These are phyloP conservation scores for Nasturtium officinale DNA, from an alignment of 345 rosid genomes.

Conservation along the genomic window DNA sequence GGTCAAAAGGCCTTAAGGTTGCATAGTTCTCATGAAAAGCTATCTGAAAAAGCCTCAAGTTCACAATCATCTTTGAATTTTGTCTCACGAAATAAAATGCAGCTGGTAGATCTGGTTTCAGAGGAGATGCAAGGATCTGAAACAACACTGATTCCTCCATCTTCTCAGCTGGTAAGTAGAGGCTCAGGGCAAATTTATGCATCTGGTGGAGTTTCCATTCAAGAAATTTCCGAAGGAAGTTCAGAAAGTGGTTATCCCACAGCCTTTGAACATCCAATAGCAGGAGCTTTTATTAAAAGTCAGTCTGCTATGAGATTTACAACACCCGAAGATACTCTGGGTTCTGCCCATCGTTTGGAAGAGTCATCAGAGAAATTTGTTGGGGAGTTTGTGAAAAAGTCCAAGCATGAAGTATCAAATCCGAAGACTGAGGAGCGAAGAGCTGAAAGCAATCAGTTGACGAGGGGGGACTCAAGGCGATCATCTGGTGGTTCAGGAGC, in stretches of 20 bases:
- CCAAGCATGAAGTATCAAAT: conserved; percentile 54
- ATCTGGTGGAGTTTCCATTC: conserved; percentile 38
- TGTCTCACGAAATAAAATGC: conserved; percentile 44
- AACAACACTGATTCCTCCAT: conserved; percentile 55
- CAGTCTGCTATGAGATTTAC: conserved; percentile 38
- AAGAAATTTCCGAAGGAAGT: conserved; percentile 47
- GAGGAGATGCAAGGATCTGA: conserved; percentile 51
- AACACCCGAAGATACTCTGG: conserved; percentile 61
- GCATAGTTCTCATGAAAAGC: conserved; percentile 43
- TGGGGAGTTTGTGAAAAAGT: conserved; percentile 75
- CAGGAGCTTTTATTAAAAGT: conserved; percentile 41
- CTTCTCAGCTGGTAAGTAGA: conserved; percentile 55
- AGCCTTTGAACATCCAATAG: conserved; percentile 38
- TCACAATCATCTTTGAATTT: conserved; percentile 49
- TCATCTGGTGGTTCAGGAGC: conserved; percentile 58
- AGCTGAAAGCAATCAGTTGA: conserved; percentile 46
- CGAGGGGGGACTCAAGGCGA: conserved; percentile 47
- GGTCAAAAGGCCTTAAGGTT: conserved; percentile 31
- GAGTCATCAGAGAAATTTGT: conserved; percentile 57
- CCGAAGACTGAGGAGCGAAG: conserved; percentile 51
- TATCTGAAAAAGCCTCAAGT: conserved; percentile 45
- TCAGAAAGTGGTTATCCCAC: conserved; percentile 53
- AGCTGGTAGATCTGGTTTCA: conserved; percentile 45
- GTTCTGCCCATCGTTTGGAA: conserved; percentile 65
- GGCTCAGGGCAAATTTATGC: conserved; percentile 40